Evolutionary conservation across 2,329 filamentous ascomycete genomes (phyloP).

Genomic region (Alternaria sp.): DNA sequence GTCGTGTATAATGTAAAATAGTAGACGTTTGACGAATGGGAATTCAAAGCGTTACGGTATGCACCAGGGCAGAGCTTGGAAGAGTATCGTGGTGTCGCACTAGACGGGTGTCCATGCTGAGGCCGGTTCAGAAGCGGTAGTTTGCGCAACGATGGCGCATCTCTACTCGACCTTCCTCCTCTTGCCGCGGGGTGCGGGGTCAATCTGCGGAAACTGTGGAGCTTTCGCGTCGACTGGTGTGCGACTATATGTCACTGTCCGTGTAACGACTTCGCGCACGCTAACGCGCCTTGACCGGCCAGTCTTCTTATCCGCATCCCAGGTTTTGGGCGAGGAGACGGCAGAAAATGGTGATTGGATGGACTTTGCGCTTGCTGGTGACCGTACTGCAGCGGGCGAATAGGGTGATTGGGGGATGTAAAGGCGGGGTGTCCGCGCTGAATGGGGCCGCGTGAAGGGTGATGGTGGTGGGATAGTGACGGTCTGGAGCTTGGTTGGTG

Average conservation of each 20-base stretch:
- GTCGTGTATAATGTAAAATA: conserved; percentile 8
- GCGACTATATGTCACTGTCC: conserved; percentile 86
- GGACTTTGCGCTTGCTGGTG: conserved; percentile 67
- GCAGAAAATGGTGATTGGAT: conserved; percentile 74
- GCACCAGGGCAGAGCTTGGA: conserved; percentile 28
- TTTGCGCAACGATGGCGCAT: conserved; percentile 19
- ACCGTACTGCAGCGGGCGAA: conserved; percentile 66
- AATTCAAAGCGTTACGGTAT: conserved; percentile 23
- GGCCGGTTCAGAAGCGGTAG: conserved; percentile 17
- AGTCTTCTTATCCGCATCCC: conserved; percentile 74
- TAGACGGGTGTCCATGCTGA: conserved; percentile 29
- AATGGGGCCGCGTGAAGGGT: conserved; percentile 69
- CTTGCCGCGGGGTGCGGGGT: conserved; percentile 91
- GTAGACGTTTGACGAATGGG: conserved; percentile 9
- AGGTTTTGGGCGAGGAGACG: conserved; percentile 74
- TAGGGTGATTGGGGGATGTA: conserved; percentile 80
- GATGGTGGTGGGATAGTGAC: conserved; percentile 66
- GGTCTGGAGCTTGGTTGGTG: conserved; percentile 56
- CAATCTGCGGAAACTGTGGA: conserved; percentile 67
- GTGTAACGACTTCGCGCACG: conserved; percentile 90
- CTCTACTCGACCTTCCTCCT: conserved; percentile 72
- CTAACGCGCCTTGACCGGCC: conserved; percentile 65
- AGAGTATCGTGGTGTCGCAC: conserved; percentile 25
- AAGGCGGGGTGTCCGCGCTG: conserved; percentile 66
- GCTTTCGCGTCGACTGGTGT: conserved; percentile 50